Evolutionary conservation across 768 basidiomycete species (phyloP).

Genomic region (Calocera viscosa): DNA sequence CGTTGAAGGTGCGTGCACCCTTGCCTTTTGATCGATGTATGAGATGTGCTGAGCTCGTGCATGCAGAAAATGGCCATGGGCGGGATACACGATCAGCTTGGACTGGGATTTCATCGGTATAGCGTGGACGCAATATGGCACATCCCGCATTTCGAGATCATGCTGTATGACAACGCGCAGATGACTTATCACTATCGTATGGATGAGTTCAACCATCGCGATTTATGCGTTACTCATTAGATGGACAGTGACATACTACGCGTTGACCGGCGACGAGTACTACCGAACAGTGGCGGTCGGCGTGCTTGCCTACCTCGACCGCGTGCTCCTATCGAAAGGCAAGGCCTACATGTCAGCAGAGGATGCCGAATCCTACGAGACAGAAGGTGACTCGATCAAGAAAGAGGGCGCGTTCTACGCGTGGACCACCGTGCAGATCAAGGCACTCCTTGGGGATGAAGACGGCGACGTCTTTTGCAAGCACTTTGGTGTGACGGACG

Average conservation of each 20-base stretch:
- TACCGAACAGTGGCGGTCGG: conserved; percentile 25
- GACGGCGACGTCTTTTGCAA: conserved; percentile 24
- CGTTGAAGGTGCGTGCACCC: conserved; percentile 21
- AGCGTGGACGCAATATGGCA: conserved; percentile 33
- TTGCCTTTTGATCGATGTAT: conserved; percentile 20
- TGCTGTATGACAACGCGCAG: conserved; percentile 34
- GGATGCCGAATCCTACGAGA: conserved; percentile 32
- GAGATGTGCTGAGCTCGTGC: conserved; percentile 8
- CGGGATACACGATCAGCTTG: conserved; percentile 34
- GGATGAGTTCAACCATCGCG: conserved; percentile 17
- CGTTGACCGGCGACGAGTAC: conserved; percentile 19
- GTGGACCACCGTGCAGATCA: conserved; percentile 28
- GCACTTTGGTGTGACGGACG: conserved; percentile 27
- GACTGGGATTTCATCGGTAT: conserved; percentile 32
- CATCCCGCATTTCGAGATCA: conserved; percentile 34
- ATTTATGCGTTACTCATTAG: conserved; percentile 10
- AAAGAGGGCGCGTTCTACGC: conserved; percentile 31
- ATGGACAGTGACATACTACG: neutral
- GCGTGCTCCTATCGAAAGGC: conserved; percentile 27
- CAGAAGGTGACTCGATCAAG: conserved; percentile 22
- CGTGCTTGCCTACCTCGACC: conserved; percentile 28
- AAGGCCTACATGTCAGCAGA: conserved; percentile 29
- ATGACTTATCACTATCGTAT: conserved; percentile 17
- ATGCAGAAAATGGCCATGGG: conserved; percentile 22
- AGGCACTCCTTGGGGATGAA: conserved; percentile 21